Base-by-base conservation (phyloP, 768 basidiomycete genomes). In the Boletus rubroflammeus region DNA sequence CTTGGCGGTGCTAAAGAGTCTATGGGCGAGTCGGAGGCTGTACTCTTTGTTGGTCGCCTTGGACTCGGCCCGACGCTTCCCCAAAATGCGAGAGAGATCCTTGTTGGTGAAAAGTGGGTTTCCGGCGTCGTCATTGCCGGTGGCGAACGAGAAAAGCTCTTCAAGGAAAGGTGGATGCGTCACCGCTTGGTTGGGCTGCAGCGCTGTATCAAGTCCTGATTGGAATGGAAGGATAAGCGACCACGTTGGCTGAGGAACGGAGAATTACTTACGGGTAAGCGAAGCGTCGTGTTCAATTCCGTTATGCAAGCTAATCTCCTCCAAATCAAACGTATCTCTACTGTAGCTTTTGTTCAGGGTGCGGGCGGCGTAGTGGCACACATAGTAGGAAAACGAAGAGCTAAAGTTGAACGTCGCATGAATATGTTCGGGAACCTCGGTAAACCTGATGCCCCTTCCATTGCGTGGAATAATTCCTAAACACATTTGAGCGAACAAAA, bases 391-490 rank as follows among this genome's bases (percentile, higher is more conserved):
- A 73, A 90, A 88, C 1, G 81, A 78, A 0, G 85, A 75, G 5
- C 81, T 74, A 53, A 90, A 88, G 71, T 91, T 90, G 75, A 77
- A 91, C 1, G 85, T 81, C 23, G 72, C 46, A 2, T 76, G 76
- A 59, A 86, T 72, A 6, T 62, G 69, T 7, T 48, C 43, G 4
- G 58, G 63, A 25, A 78, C 50, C 23, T 78, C 71, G 23, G 60
- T 62, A 61, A 90, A 90, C 10, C 76, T 75, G 67, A 93, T 84
- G 58, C 82, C 81, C 49, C 71, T 81, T 19, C 90, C 90, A 76
- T 82, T 79, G 43, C 73, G 85, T 0, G 90, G 66, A 44, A 81
- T 54, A 38, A 81, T 75, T 3, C 72, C 72, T 73, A 38, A 11
- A 32, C 3, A 9, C 17, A 11, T 32, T 5, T 5, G 7, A 13